A percentile compares a stretch with the other conserved stretches of the same genome.
phyloP scores from a whole-genome alignment of 495 filamentous ascomycete species.

The Jackrogersella minutella region DNA sequence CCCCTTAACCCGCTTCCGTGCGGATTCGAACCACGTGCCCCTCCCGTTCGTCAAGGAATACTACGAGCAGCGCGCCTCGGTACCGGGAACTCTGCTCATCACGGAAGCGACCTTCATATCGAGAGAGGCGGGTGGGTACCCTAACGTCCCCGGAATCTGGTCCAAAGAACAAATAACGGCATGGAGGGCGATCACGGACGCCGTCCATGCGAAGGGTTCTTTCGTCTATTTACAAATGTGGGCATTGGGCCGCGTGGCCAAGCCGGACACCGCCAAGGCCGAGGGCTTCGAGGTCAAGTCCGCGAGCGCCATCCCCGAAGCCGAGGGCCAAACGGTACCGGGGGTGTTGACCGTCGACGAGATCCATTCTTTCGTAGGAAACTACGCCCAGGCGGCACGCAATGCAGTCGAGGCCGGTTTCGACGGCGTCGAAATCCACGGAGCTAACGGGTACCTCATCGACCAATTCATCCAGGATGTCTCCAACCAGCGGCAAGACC shows the following conservation, averaged over 20 bases:
- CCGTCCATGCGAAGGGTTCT: conserved; percentile 67
- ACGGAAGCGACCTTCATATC: conserved; percentile 65
- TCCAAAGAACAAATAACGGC: conserved; percentile 61
- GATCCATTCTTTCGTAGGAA: conserved; percentile 58
- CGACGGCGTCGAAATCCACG: conserved; percentile 78
- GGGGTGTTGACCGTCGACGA: conserved; percentile 61
- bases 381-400: conserved; percentile 64
- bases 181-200: conserved; percentile 66
- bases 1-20: conserved; percentile 58
- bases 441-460: conserved; percentile 75
- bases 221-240: conserved; percentile 69
- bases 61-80: conserved; percentile 66
- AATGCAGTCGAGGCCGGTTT: conserved; percentile 72
- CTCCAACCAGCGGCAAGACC: conserved; percentile 68
- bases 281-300: conserved; percentile 51
- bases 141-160: conserved; percentile 66
- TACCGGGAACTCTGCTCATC: conserved; percentile 67
- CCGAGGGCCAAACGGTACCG: conserved; percentile 53
- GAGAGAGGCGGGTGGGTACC: conserved; percentile 40
- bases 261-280: conserved; percentile 45
- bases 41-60: conserved; percentile 59
- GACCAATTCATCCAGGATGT: conserved; percentile 74
- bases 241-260: conserved; percentile 50
- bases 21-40: conserved; percentile 54
- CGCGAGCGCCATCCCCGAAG: conserved; percentile 56